Evolutionary conservation across 1,284 basidiomycete species (phyloP), one percentile per base, ranked within the genome.

Genomic region (Tranzscheliella williamsii): DNA sequence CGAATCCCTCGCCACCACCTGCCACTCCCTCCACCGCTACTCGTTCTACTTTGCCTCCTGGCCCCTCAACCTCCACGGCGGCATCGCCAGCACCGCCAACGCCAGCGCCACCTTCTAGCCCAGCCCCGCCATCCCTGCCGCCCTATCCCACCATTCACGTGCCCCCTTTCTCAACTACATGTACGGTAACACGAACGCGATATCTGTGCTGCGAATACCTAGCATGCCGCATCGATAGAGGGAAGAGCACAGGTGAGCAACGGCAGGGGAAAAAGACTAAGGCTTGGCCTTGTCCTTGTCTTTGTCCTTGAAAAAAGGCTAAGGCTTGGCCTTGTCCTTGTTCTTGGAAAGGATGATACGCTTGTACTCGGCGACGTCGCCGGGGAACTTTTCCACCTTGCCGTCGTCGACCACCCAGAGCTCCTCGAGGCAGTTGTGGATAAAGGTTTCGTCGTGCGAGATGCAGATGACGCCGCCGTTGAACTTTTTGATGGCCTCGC

Each of bases 281-380:
- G n/a, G n/a, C n/a, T n/a, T n/a, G n/a, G n/a, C n/a, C n/a, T n/a
- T n/a, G n/a, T n/a, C n/a, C n/a, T n/a, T n/a, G n/a, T n/a, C n/a
- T n/a, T n/a, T n/a, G n/a, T n/a, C n/a, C n/a, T n/a, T n/a, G n/a
- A n/a, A n/a, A 33, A 33, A 8, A 16, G 21, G 15, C 21, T 34
- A 40, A 9, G 38, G 38, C 20, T 21, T 18, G 27, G 38, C 26
- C 7, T 16, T 31, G 15, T 42, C 42, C 56, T 72, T 72, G 46
- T 71, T 72, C 41, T 55, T 66, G 37, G 53, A 53, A 12, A 75
- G 38, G 44, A 72, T 68, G 70, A 83, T 69, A 50, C 85, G 87
- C 87, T 96, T 96, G 82, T 96, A 96, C 33, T 85, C 85, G 63
- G 90, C 85, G 2, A 96, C 93, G 71, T 94, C 90, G 38, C 92